Conservation (phyloP, 495 filamentous ascomycete species). For the Entonaema liquescens region DNA sequence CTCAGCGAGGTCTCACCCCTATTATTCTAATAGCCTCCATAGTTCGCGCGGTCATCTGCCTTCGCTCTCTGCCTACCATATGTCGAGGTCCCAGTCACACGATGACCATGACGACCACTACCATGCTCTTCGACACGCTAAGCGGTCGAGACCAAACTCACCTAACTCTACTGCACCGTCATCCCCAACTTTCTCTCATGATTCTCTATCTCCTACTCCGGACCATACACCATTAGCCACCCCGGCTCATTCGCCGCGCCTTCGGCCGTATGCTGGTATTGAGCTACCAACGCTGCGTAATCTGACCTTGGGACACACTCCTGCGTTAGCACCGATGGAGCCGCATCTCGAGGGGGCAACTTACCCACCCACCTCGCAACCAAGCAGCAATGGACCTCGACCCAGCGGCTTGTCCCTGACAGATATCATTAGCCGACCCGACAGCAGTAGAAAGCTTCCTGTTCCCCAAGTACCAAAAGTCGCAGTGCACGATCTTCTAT, state of each 20-base stretch:
- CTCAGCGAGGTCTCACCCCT: conserved; percentile 59
- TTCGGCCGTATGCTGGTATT: conserved; percentile 74
- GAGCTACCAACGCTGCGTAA: conserved; percentile 91
- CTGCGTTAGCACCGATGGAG: conserved; percentile 92
- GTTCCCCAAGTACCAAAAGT: conserved; percentile 90
- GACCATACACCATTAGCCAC: conserved; percentile 97
- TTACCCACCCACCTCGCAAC: conserved; percentile 50
- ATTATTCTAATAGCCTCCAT: conserved; percentile 65
- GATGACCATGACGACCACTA: conserved; percentile 82
- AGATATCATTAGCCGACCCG: conserved; percentile 89
- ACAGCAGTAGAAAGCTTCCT: conserved; percentile 91
- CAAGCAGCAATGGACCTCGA: conserved; percentile 50
- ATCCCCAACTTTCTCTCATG: conserved; percentile 97
- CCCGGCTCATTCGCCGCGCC: conserved; percentile 91
- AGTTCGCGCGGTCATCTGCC: conserved; percentile 68
- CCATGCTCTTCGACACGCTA: conserved; percentile 71
- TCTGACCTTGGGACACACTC: conserved; percentile 84
- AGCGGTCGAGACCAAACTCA: conserved; percentile 90
- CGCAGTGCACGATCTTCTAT: conserved; percentile 84
- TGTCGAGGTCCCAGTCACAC: conserved; percentile 91
- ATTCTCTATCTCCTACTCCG: conserved; percentile 93
- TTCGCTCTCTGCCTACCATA: conserved; percentile 85
- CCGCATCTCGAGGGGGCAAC: conserved; percentile 67
- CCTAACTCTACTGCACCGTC: conserved; percentile 95
- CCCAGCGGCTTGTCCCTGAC: conserved; percentile 77